Evolutionary conservation across 2,329 filamentous ascomycete species (phyloP).

Genomic region (Hypoxylon sp.): DNA sequence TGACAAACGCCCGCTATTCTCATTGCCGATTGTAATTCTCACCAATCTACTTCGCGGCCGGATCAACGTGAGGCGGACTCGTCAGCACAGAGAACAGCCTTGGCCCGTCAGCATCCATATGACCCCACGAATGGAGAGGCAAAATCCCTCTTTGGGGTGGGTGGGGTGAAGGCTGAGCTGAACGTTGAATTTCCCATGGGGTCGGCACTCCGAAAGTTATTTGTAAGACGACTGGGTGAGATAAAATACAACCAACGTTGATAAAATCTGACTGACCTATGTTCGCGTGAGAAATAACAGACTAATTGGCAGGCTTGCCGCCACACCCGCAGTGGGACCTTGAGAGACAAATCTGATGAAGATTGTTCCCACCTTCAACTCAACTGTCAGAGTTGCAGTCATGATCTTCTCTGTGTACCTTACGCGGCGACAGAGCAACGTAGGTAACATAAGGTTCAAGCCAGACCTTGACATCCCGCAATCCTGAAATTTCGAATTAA

Average conservation of each 20-base stretch:
- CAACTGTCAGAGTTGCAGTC: conserved; percentile 23
- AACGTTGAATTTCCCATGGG: conserved; percentile 42
- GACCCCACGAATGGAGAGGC: conserved; percentile 40
- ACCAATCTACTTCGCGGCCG: conserved; percentile 31
- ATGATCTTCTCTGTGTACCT: conserved; percentile 20
- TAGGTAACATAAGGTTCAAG: conserved; percentile 4
- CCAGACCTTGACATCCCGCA: conserved; percentile 26
- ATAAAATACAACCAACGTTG: conserved; percentile 32
- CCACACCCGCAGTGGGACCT: conserved; percentile 34
- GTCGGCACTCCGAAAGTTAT: conserved; percentile 40
- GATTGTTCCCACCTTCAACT: conserved; percentile 15
- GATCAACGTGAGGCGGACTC: conserved; percentile 41
- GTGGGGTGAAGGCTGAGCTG: conserved; percentile 43
- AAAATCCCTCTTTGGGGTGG: conserved; percentile 18
- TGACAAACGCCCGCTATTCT: conserved; percentile 33
- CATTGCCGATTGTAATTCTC: conserved; percentile 24
- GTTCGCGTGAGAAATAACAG: conserved; percentile 18
- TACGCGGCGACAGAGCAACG: conserved; percentile 6
- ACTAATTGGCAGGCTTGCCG: conserved; percentile 39
- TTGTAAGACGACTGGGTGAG: conserved; percentile 36
- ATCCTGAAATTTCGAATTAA: conserved; percentile 22
- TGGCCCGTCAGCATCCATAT: conserved; percentile 41
- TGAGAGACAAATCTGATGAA: conserved; percentile 23
- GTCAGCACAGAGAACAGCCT: conserved; percentile 38
- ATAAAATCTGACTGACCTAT: conserved; percentile 23